A percentile compares a stretch with the other conserved stretches of the same genome.
These are phyloP conservation scores for Umbelopsis sp. DNA, from an alignment of 192 early-diverging fungal genomes.

Conservation along the genomic window DNA sequence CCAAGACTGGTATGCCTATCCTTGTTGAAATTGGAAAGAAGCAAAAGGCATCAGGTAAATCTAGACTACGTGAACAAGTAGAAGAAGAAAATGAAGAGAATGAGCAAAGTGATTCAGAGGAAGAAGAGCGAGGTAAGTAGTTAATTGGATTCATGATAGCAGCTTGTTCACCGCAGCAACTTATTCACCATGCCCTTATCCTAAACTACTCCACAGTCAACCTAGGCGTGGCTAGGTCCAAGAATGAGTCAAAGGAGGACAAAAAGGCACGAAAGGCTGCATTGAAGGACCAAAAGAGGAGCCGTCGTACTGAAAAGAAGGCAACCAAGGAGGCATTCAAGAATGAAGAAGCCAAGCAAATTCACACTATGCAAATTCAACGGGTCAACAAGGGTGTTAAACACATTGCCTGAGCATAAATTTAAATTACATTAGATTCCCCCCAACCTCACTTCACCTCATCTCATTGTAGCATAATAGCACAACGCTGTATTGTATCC, in stretches of 20 bases:
- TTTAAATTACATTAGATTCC: too few species aligned
- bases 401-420: constrained; percentile 47
- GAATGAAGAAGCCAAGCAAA: constrained; percentile 65
- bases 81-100: constrained; percentile 18
- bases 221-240: constrained; percentile 71
- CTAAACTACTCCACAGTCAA: too few species aligned
- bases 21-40: constrained; percentile 51
- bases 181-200: neutral
- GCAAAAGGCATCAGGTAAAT: constrained; percentile 30
- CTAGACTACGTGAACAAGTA: constrained; percentile 34
- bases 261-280: constrained; percentile 89
- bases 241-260: constrained; percentile 88
- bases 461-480: constrained; percentile 9
- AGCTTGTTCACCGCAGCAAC: too few species aligned
- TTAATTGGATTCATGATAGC: too few species aligned
- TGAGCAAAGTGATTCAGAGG: constrained; percentile 23
- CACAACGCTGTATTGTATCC: constrained; percentile 6
- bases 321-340: constrained; percentile 77
- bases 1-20: constrained; percentile 73
- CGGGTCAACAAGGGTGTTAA: constrained; percentile 49
- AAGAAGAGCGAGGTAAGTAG: constrained; percentile 27
- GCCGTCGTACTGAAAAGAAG: constrained; percentile 76
- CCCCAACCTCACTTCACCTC: neutral
- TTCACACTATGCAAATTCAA: constrained; percentile 55
- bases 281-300: constrained; percentile 80